phyloP scores from a whole-genome alignment of 352 stramenopile species.

The Phytopythium litorale region DNA sequence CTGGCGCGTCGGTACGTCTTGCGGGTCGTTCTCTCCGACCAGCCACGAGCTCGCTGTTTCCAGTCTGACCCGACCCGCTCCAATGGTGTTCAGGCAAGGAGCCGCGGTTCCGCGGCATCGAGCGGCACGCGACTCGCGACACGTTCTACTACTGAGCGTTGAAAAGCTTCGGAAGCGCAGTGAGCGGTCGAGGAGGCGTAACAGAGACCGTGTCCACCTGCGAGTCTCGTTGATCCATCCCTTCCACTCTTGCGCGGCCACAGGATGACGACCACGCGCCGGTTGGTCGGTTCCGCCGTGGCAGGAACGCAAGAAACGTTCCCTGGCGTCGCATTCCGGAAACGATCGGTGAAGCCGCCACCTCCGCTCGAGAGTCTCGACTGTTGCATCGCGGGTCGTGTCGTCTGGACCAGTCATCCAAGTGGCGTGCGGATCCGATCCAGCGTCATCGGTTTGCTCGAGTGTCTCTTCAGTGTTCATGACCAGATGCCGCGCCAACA shows the following conservation, averaged over 20 bases:
- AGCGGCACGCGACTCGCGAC: slow-evolving; percentile 66
- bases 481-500: neutral
- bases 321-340: neutral
- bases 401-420: neutral
- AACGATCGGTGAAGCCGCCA: neutral
- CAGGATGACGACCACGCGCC: neutral
- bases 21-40: neutral
- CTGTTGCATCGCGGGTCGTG: neutral
- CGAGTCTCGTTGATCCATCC: neutral
- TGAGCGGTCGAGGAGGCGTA: neutral
- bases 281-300: neutral
- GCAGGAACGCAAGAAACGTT: neutral
- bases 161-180: neutral
- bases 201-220: neutral
- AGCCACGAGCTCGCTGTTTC: neutral
- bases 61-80: neutral
- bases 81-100: slow-evolving; percentile 48
- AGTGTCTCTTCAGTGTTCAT: neutral
- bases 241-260: neutral
- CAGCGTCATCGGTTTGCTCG: neutral
- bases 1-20: slow-evolving; percentile 50
- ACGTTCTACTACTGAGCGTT: slow-evolving; percentile 61
- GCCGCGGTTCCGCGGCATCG: slow-evolving; percentile 52
- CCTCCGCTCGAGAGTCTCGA: neutral
- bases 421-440: slow-evolving; percentile 2